Conservation (phyloP, 805 yeast species). For the Starmerella powellii region DNA sequence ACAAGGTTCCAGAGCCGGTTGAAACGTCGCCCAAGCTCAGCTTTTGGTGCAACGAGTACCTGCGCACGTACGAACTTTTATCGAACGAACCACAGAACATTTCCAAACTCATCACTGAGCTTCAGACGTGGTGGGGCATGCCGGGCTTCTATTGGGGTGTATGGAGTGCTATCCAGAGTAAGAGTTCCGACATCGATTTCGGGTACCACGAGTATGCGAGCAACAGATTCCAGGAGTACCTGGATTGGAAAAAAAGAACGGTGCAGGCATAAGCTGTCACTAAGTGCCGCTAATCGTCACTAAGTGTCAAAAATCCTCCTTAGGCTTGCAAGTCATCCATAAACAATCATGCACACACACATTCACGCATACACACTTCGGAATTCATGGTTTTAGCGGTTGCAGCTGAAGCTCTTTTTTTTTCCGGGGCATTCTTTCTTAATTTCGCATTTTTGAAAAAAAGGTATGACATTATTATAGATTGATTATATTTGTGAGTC, state of each 20-base stretch:
- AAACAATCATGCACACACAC: no score
- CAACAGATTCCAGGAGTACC: constrained; percentile 51
- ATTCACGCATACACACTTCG: no score
- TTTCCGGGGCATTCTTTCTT: not conserved
- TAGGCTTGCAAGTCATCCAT: no score
- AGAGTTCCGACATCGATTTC: constrained; percentile 58
- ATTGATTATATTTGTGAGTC: no score
- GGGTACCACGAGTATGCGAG: constrained; percentile 53
- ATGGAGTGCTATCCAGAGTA: constrained; percentile 68
- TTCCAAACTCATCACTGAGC: constrained; percentile 41
- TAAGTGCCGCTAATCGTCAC: constrained; percentile 2
- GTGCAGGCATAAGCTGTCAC: no score
- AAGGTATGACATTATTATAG: no score
- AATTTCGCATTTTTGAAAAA: no score
- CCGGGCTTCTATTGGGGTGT: constrained; percentile 82
- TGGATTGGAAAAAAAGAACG: constrained; percentile 46
- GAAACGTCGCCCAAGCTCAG: constrained; percentile 35
- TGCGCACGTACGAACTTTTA: constrained; percentile 28
- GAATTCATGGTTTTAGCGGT: no score
- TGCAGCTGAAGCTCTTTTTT: no score
- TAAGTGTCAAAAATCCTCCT: no score
- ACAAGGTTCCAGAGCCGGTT: constrained; percentile 45
- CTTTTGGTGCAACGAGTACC: constrained; percentile 49
- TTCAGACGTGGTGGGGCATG: constrained; percentile 53
- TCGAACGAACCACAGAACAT: constrained; percentile 27